Conservation (phyloP, 1,284 basidiomycete genomes). For the Fistulinella cinereoalba region DNA sequence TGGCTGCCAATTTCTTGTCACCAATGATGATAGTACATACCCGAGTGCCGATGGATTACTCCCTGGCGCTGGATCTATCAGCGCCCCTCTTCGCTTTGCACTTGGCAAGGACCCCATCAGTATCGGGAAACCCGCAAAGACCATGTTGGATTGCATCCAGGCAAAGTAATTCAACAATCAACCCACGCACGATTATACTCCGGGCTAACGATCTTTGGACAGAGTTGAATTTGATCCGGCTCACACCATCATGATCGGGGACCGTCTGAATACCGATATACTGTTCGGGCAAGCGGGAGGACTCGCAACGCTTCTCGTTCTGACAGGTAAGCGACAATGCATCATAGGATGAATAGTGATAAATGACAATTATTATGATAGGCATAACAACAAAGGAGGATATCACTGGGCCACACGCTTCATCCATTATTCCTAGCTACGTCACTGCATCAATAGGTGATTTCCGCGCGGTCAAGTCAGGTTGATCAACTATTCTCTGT, state of each 20-base stretch:
- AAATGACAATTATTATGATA: slow-evolving; percentile 28
- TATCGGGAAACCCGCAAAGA: slow-evolving; percentile 89
- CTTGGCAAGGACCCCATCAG: slow-evolving; percentile 71
- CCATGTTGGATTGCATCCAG: slow-evolving; percentile 94
- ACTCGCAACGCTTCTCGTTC: slow-evolving; percentile 83
- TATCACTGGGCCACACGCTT: slow-evolving; percentile 68
- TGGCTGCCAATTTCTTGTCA: slow-evolving; percentile 84
- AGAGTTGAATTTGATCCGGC: slow-evolving; percentile 84
- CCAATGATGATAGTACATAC: slow-evolving; percentile 92
- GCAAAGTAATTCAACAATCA: slow-evolving; percentile 66
- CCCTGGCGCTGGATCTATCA: slow-evolving; percentile 84
- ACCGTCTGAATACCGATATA: slow-evolving; percentile 94
- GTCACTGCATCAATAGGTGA: slow-evolving; percentile 80
- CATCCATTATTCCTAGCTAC: slow-evolving; percentile 74
- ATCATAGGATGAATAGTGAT: slow-evolving; percentile 1
- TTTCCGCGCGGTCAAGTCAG: slow-evolving; percentile 41
- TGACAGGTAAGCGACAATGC: slow-evolving; percentile 69
- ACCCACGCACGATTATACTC: not conserved
- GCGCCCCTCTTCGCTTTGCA: slow-evolving; percentile 78
- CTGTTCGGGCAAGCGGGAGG: slow-evolving; percentile 87
- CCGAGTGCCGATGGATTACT: slow-evolving; percentile 80
- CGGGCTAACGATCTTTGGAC: slow-evolving; percentile 6
- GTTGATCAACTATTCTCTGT: no score
- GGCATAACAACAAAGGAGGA: slow-evolving; percentile 74
- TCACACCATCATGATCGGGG: slow-evolving; percentile 92